Conservation (phyloP, 208 protist species). For the Trypanosoma lewisi region DNA sequence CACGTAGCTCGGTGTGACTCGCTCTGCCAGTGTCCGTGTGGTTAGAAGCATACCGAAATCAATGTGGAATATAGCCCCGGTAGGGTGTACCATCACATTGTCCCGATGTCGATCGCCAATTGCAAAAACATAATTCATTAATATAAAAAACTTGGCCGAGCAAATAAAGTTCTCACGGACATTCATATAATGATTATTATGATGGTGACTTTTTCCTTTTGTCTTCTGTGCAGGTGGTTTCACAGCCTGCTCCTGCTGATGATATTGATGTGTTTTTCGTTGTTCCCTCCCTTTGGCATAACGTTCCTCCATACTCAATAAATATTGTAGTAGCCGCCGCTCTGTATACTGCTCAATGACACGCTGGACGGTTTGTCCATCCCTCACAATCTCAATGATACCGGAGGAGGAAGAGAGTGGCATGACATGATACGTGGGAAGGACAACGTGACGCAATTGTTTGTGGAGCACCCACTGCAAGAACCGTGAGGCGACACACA, state of each 20-base stretch:
- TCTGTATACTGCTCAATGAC: conserved; percentile 23
- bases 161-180: conserved; percentile 48
- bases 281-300: neutral
- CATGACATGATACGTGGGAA: conserved; percentile 69
- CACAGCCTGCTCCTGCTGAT: neutral
- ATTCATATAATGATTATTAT: no score
- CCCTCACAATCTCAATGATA: conserved; percentile 71
- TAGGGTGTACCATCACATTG: conserved; percentile 75
- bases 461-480: conserved; percentile 53
- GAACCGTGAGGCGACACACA: conserved; percentile 66
- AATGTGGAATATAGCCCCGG: conserved; percentile 78
- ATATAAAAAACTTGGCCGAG: conserved; percentile 81
- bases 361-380: conserved; percentile 24
- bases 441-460: conserved; percentile 40
- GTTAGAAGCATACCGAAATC: conserved; percentile 79
- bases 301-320: conserved; percentile 10
- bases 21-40: conserved; percentile 56
- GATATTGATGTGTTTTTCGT: neutral
- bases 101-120: conserved; percentile 81
- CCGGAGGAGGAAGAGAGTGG: conserved; percentile 55
- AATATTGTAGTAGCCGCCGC: conserved; percentile 25
- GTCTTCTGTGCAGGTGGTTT: neutral
- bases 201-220: no score
- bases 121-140: conserved; percentile 84
- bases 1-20: conserved; percentile 25